Conservation (phyloP, 2,329 filamentous ascomycete genomes). For the Alternaria solani region DNA sequence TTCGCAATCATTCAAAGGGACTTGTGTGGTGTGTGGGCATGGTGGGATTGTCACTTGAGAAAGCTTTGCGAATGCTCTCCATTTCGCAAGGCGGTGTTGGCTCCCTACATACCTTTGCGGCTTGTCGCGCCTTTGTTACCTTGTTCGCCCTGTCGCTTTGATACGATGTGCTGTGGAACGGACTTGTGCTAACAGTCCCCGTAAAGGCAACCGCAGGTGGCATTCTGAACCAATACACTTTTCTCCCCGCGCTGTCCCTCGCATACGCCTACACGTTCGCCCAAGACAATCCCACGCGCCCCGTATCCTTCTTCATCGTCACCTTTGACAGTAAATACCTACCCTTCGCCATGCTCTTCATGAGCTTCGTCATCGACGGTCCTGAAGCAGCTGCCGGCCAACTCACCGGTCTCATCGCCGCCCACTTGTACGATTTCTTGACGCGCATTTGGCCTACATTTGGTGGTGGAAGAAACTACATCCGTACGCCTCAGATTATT, state of each 20-base stretch:
- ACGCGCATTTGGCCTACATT: slow-evolving; percentile 88
- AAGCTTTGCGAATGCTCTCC: slow-evolving; percentile 62
- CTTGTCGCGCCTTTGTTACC: slow-evolving; percentile 7
- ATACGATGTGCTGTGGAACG: slow-evolving; percentile 8
- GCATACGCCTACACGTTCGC: slow-evolving; percentile 84
- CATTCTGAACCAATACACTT: slow-evolving; percentile 61
- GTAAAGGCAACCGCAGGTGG: slow-evolving; percentile 62
- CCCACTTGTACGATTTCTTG: slow-evolving; percentile 90
- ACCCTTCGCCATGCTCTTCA: slow-evolving; percentile 79
- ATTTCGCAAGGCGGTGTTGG: slow-evolving; percentile 67
- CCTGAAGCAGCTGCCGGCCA: slow-evolving; percentile 67
- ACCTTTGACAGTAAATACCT: slow-evolving; percentile 82
- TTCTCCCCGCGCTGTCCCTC: slow-evolving; percentile 70
- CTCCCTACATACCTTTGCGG: slow-evolving; percentile 66
- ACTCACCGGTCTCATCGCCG: slow-evolving; percentile 80
- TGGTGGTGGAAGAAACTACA: slow-evolving; percentile 79
- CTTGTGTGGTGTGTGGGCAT: slow-evolving; percentile 59
- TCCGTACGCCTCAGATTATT: slow-evolving; percentile 77
- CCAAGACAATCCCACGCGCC: slow-evolving; percentile 82
- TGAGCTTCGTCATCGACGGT: slow-evolving; percentile 75
- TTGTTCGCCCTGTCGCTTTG: slow-evolving; percentile 1
- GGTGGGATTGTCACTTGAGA: slow-evolving; percentile 63
- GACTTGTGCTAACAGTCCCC: slow-evolving; percentile 40
- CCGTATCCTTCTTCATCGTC: slow-evolving; percentile 81
- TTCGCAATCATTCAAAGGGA: slow-evolving; percentile 59